Evolutionary conservation across 345 rosid species (phyloP).

Genomic region (Aquilaria sinensis): DNA sequence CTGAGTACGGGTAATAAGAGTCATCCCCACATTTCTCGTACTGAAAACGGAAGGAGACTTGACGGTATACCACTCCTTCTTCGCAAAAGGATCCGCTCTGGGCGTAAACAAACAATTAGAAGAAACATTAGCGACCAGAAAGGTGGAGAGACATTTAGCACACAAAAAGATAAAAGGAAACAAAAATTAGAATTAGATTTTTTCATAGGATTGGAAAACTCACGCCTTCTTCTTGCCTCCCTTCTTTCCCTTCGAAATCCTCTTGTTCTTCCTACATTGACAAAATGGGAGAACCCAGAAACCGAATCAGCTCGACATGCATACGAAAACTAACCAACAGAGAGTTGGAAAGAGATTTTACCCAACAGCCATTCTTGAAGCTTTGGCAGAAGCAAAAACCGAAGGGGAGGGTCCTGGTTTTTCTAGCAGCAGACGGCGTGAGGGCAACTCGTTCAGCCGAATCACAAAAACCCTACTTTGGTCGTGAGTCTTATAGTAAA

Average conservation of each 20-base stretch:
- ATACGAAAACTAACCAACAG: neutral
- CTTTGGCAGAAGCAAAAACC: conserved; percentile 11
- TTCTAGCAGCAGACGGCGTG: no score
- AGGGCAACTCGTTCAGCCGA: no score
- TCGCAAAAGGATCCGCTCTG: conserved; percentile 86
- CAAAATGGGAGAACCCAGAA: neutral
- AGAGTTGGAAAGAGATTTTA: neutral
- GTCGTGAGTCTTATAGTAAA: neutral
- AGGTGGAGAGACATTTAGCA: neutral
- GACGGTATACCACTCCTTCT: conserved; percentile 98
- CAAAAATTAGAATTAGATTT: neutral
- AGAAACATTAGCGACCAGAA: neutral
- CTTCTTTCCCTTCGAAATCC: conserved; percentile 96
- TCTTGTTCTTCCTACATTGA: conserved; percentile 73
- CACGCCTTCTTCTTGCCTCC: conserved; percentile 97
- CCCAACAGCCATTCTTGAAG: conserved; percentile 18
- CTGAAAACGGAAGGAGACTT: conserved; percentile 84
- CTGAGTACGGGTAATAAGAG: conserved; percentile 91
- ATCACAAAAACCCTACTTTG: conserved; percentile 17
- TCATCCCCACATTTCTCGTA: conserved; percentile 70
- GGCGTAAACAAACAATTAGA: neutral
- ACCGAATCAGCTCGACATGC: neutral
- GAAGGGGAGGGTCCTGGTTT: conserved; percentile 1
- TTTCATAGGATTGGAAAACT: conserved; percentile 15
- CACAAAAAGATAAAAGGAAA: neutral